These are phyloP conservation scores for Chalara sp. DNA, from an alignment of 2,329 filamentous ascomycete genomes.

Conservation along the genomic window DNA sequence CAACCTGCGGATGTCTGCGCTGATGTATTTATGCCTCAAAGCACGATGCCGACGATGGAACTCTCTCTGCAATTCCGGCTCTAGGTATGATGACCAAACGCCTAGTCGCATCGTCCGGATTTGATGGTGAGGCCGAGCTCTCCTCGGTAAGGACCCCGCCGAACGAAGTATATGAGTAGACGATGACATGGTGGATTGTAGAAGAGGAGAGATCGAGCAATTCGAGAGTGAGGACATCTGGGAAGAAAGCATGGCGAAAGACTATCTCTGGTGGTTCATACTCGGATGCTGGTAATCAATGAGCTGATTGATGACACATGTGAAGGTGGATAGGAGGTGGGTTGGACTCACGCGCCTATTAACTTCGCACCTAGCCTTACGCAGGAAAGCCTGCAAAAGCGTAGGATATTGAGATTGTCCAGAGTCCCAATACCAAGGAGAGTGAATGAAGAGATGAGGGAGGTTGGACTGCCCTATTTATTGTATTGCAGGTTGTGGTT, in stretches of 20 bases:
- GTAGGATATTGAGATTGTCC: too few species aligned
- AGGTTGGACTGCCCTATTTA: too few species aligned
- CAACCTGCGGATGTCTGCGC: constrained; percentile 37
- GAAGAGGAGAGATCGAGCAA: constrained; percentile 7
- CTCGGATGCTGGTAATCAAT: background rate
- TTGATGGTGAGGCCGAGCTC: constrained; percentile 28
- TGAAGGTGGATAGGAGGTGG: too few species aligned
- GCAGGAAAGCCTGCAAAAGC: too few species aligned
- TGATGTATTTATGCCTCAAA: constrained; percentile 39
- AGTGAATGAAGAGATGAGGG: too few species aligned
- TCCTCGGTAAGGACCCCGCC: constrained; percentile 4
- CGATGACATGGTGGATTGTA: constrained; percentile 1
- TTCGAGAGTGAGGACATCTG: constrained; percentile 13
- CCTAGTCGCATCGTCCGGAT: constrained; percentile 42
- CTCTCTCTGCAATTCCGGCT: constrained; percentile 36
- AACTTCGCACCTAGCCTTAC: too few species aligned
- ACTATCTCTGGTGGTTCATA: constrained; percentile 14
- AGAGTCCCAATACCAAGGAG: too few species aligned
- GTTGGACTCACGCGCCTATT: too few species aligned
- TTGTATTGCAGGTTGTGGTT: too few species aligned
- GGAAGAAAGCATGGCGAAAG: constrained; percentile 21
- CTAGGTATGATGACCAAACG: constrained; percentile 37
- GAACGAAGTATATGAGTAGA: constrained; percentile 10
- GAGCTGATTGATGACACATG: too few species aligned
- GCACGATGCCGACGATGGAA: constrained; percentile 37